Evolutionary conservation across 768 basidiomycete genomes (phyloP), one percentile per base, ranked within the genome.

Genomic region (Lentinus tigrinus): DNA sequence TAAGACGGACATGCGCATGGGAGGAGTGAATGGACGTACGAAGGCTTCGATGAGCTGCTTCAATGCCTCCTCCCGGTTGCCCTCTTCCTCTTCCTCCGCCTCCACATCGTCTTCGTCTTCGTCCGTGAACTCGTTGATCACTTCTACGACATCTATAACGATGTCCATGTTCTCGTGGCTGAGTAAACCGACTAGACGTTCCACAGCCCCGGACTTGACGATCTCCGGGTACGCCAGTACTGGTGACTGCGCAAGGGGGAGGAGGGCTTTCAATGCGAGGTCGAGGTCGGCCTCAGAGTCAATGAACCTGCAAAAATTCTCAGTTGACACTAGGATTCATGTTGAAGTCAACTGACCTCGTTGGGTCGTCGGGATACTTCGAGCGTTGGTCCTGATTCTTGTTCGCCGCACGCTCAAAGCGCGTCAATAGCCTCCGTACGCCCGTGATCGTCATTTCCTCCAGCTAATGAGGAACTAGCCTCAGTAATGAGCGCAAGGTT

Each of bases 271-370:
- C 54, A 98, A 84, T 8, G 94, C 85, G 54, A 79, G 77, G 69
- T 98, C 95, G 6, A 99, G 83, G 68, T 97, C 94, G 24, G 93
- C 92, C 78, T 99, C 97, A 1, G 97, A 98, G 71, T 98, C 97
- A 65, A 99, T 98, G 79, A 98, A 99, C 73, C 96, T 98, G 48
- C 21, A 47, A 26, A 58, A 8, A 63, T 47, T 9, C 57, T n/a
- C 48, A 34, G 56, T 57, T 19, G 56, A 56, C 4, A 37, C 36
- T 8, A 36, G 23, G 9, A 7, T 11, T 4, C n/a, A 13, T 24
- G 9, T 17, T 38, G 3, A 14, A 8, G 11, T 24, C 48, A 5
- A 70, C 80, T 58, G 63, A 95, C 95, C 90, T 97, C 43, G 93
- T 82, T 2, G 95, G 95, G 64, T 98, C 93, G 58, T 91, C 82